A percentile compares a stretch with the other conserved stretches of the same genome.
These are phyloP conservation scores for Phanerochaete carnosa DNA, from an alignment of 768 basidiomycete species.

Conservation along the genomic window DNA sequence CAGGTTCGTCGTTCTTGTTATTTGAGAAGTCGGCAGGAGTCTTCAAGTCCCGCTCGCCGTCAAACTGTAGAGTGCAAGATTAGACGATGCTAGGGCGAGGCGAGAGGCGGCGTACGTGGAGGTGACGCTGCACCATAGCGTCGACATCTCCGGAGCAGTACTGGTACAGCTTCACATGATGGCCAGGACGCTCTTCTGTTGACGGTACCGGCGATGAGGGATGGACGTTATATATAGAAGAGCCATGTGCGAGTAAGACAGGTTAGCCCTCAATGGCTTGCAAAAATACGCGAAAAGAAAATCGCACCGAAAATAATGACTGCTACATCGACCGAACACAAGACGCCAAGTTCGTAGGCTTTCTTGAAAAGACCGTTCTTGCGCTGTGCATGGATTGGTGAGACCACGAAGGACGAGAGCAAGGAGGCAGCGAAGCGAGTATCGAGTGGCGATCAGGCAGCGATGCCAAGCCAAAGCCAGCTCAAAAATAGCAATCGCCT, in stretches of 20 bases:
- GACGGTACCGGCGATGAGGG: background rate
- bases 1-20: slow-evolving; percentile 29
- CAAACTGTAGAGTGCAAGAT: slow-evolving; percentile 34
- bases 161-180: slow-evolving; percentile 79
- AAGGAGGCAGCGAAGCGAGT: slow-evolving; percentile 11
- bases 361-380: slow-evolving; percentile 92
- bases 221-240: background rate
- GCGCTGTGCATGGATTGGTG: slow-evolving; percentile 46
- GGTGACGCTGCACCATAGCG: slow-evolving; percentile 66
- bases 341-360: slow-evolving; percentile 86
- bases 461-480: slow-evolving; percentile 52
- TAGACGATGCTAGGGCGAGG: slow-evolving; percentile 2
- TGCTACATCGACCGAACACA: slow-evolving; percentile 85
- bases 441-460: slow-evolving; percentile 7
- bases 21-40: slow-evolving; percentile 47
- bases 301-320: slow-evolving; percentile 79
- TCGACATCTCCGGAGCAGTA: slow-evolving; percentile 74
- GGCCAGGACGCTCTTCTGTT: slow-evolving; percentile 72
- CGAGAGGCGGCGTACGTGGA: slow-evolving; percentile 37
- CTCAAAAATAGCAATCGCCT: slow-evolving; percentile 32
- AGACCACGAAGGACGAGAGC: slow-evolving; percentile 12
- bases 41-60: slow-evolving; percentile 48
- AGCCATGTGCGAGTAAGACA: background rate
- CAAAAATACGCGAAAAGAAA: background rate
- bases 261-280: slow-evolving; percentile 18